phyloP scores from a whole-genome alignment of 202 grass and related monocot genomes.

The Hordeum pubiflorum region DNA sequence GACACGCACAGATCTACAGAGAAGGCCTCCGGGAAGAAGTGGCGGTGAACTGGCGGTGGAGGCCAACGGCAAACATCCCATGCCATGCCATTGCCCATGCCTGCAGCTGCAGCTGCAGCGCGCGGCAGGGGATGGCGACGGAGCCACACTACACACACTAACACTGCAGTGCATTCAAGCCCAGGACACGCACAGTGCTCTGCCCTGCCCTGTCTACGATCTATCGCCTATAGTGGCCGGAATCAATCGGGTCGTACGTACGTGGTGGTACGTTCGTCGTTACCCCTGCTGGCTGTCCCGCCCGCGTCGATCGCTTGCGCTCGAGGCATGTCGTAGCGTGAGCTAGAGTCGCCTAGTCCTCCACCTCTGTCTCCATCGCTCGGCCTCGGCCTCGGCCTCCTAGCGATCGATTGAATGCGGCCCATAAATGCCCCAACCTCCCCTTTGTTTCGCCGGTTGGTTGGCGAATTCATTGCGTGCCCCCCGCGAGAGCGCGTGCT shows the following conservation, averaged over 20 bases:
- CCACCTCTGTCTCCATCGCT: neutral
- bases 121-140: neutral
- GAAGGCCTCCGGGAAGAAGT: no score
- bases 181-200: neutral
- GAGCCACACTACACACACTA: neutral
- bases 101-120: neutral
- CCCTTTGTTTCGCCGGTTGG: constrained; percentile 40
- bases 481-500: neutral
- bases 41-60: no score
- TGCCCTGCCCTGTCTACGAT: neutral
- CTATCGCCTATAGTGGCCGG: neutral
- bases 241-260: neutral
- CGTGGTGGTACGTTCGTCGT: neutral
- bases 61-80: constrained; percentile 22
- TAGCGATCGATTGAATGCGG: constrained; percentile 25
- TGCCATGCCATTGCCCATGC: constrained; percentile 20
- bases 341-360: neutral
- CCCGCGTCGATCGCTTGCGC: constrained; percentile 13
- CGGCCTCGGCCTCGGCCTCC: no score
- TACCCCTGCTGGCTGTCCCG: neutral
- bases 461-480: constrained; percentile 38
- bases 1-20: neutral
- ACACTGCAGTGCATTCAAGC: constrained; percentile 15
- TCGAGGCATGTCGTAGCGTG: constrained; percentile 45
- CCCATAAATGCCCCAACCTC: constrained; percentile 66